Evolutionary conservation across 2,329 filamentous ascomycete species (phyloP), one percentile per base, ranked within the genome.

Genomic region (Gnomoniopsis sp.): DNA sequence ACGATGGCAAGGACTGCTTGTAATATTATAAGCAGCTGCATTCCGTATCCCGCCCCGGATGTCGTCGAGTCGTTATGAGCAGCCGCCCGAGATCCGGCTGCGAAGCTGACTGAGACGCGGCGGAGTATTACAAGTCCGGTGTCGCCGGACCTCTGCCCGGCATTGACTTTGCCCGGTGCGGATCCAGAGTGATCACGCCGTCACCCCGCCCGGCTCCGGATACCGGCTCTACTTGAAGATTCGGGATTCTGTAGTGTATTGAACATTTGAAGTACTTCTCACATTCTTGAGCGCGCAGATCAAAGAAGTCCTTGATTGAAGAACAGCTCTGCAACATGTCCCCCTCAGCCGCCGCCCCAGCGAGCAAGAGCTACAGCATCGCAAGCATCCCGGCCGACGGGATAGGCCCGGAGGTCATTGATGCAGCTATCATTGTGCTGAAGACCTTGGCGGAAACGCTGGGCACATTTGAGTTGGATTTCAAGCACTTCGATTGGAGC

Each of bases 401-500:
- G 26, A 87, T 88, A 53, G 85, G 86, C 30, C 76, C 77, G 2
- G 85, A 88, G 68, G 84, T 88, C n/a, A 78, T 87, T 34, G 74
- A 78, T 30, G 83, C 83, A 2, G 80, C 83, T 3, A 82, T 89
- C 10, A 75, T 79, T 46, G 88, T 87, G 0, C 71, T 90, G 53
- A 77, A 85, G 62, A 77, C 78, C 15, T 70, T 88, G 1, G 74
- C 77, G 4, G 68, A 75, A 36, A 74, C 79, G 1, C 72, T 85
- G 1, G 76, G 80, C 43, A 79, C 80, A 0, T 90, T 90, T 69
- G 74, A 79, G 10, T 74, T 90, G 0, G 72, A 83, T 12, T 12
- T 89, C 89, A 66, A 79, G 78, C 46, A 74, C 85, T 63, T 87
- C 82, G 84, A 88, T 69, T 89, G 86, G 87, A 85, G 82, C 64